phyloP scores from a whole-genome alignment of 257 asterid species.

The Nicotiana attenuata region DNA sequence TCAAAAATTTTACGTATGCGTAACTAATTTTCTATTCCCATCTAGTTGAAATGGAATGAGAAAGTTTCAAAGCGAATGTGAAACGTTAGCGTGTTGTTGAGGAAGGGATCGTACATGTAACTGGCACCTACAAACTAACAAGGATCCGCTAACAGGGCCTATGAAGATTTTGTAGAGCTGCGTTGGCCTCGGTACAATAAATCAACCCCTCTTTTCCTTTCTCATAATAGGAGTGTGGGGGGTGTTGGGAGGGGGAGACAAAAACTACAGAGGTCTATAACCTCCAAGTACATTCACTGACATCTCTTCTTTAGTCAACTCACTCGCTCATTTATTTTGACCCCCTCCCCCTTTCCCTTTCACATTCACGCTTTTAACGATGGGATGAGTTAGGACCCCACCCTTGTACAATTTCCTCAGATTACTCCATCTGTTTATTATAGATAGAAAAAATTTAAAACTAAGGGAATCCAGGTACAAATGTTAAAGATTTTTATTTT shows the following conservation, averaged over 20 bases:
- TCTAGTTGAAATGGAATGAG: neutral
- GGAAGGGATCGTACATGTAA: neutral
- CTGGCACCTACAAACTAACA: neutral
- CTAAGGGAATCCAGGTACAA: too few relatives aligned
- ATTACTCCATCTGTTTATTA: too few relatives aligned
- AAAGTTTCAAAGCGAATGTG: neutral
- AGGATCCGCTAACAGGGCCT: neutral
- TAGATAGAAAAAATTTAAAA: too few relatives aligned
- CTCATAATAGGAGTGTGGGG: too few relatives aligned
- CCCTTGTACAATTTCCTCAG: neutral
- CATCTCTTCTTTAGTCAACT: neutral
- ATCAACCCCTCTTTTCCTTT: neutral
- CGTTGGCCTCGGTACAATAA: neutral
- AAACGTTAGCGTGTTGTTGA: neutral
- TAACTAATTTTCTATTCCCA: too few relatives aligned
- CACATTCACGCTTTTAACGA: neutral
- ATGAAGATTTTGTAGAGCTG: neutral
- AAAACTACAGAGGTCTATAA: neutral
- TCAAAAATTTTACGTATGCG: too few relatives aligned
- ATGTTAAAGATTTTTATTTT: too few relatives aligned
- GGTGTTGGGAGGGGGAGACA: neutral
- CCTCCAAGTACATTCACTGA: too few relatives aligned
- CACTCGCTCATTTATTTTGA: neutral
- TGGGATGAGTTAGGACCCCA: neutral
- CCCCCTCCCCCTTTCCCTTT: neutral